Conservation (phyloP, 192 early-diverging fungal genomes). For the Coemansia sp. region DNA sequence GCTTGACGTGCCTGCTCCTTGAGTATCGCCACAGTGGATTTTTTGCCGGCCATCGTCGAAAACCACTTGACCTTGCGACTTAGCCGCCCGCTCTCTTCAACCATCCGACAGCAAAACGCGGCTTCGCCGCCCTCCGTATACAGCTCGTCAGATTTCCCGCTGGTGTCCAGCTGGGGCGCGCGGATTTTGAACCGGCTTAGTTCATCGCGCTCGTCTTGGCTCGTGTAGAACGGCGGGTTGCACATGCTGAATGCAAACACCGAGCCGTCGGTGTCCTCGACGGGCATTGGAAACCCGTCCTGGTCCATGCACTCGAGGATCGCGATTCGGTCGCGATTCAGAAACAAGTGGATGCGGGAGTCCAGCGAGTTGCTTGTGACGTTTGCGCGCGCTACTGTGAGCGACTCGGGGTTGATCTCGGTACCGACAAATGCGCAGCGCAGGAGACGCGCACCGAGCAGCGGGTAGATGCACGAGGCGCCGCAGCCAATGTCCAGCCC, state of each 20-base stretch:
- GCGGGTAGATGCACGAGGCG: slow-evolving; percentile 87
- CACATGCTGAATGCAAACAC: slow-evolving; percentile 75
- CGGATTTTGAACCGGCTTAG: slow-evolving; percentile 53
- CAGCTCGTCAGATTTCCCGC: slow-evolving; percentile 65
- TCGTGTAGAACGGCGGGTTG: slow-evolving; percentile 86
- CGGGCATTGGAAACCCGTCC: background rate
- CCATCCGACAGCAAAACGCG: slow-evolving; percentile 62
- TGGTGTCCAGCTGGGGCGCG: slow-evolving; percentile 54
- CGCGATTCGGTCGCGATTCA: slow-evolving; percentile 29
- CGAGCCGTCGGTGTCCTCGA: slow-evolving; percentile 6
- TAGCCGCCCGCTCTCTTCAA: slow-evolving; percentile 59
- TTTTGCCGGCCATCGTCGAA: slow-evolving; percentile 72
- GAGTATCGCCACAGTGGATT: slow-evolving; percentile 42
- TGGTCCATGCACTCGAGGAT: slow-evolving; percentile 16
- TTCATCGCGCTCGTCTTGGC: slow-evolving; percentile 54
- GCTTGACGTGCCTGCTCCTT: background rate
- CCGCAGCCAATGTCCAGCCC: slow-evolving; percentile 65
- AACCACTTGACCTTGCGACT: slow-evolving; percentile 64
- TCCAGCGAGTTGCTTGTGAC: slow-evolving; percentile 60
- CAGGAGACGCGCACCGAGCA: slow-evolving; percentile 64
- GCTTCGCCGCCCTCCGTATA: slow-evolving; percentile 77
- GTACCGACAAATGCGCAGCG: slow-evolving; percentile 70
- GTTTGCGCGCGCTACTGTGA: slow-evolving; percentile 64
- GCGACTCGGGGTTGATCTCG: slow-evolving; percentile 65
- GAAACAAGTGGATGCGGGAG: slow-evolving; percentile 53